phyloP scores from a whole-genome alignment of 108 stramenopile species.

The Phaeodactylum tricornutum region DNA sequence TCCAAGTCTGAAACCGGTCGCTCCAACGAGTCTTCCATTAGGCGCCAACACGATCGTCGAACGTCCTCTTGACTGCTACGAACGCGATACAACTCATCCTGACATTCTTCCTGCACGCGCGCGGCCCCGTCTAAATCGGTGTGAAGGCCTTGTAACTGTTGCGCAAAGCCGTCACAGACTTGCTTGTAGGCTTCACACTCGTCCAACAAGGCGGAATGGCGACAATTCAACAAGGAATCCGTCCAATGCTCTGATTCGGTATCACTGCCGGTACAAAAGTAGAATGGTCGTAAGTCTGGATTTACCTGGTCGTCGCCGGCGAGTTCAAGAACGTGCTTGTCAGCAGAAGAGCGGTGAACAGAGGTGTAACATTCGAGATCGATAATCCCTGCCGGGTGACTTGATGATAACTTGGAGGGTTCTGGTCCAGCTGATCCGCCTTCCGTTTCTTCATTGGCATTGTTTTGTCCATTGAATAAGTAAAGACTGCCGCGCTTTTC shows the following conservation, averaged over 20 bases:
- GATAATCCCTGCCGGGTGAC: slow-evolving; percentile 86
- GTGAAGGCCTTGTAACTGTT: slow-evolving; percentile 62
- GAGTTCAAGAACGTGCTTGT: slow-evolving; percentile 64
- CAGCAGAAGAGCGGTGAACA: slow-evolving; percentile 56
- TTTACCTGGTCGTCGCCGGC: slow-evolving; percentile 72
- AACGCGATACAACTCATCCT: slow-evolving; percentile 62
- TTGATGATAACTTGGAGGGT: slow-evolving; percentile 14
- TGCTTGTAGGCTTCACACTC: slow-evolving; percentile 84
- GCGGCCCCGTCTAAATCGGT: slow-evolving; percentile 61
- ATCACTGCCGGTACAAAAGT: slow-evolving; percentile 65
- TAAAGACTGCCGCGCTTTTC: slow-evolving; percentile 30
- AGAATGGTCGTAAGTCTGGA: slow-evolving; percentile 80
- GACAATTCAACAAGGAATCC: slow-evolving; percentile 54
- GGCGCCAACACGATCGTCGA: slow-evolving; percentile 39
- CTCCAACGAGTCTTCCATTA: slow-evolving; percentile 57
- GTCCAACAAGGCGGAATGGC: slow-evolving; percentile 75
- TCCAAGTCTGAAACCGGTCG: slow-evolving; percentile 17
- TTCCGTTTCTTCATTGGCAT: not conserved
- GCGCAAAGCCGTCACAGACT: slow-evolving; percentile 80
- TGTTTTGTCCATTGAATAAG: slow-evolving; percentile 11
- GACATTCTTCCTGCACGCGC: slow-evolving; percentile 36
- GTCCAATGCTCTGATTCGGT: slow-evolving; percentile 73
- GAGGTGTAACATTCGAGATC: slow-evolving; percentile 92
- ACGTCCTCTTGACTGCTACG: slow-evolving; percentile 56
- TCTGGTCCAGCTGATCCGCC: slow-evolving; percentile 2